phyloP scores from a whole-genome alignment of 148 eudicot species.

The Spergularia marina region DNA sequence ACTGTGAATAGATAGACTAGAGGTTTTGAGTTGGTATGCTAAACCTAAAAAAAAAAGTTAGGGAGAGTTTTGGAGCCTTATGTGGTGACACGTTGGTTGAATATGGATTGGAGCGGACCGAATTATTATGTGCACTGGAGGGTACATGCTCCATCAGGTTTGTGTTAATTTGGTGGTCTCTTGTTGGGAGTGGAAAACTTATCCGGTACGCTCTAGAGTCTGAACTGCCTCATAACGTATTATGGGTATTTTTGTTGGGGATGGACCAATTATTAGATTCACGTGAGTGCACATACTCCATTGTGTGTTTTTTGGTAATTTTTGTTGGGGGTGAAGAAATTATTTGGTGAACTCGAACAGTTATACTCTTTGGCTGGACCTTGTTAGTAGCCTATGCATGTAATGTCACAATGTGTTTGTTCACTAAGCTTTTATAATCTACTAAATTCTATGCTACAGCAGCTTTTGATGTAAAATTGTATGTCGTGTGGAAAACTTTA shows the following conservation, averaged over 20 bases:
- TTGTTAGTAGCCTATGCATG: neutral
- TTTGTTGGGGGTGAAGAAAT: neutral
- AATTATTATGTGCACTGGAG: conserved; percentile 5
- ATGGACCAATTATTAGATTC: neutral
- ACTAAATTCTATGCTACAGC: neutral
- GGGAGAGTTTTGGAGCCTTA: too few relatives aligned
- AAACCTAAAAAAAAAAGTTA: too few relatives aligned
- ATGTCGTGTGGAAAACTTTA: neutral
- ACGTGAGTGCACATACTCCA: neutral
- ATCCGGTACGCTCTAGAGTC: too few relatives aligned
- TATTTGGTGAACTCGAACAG: neutral
- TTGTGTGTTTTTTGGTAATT: neutral
- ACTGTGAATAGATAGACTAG: too few relatives aligned
- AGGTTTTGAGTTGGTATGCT: too few relatives aligned
- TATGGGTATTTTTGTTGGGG: too few relatives aligned
- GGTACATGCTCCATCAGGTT: neutral
- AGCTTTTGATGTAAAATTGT: neutral
- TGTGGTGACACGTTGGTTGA: too few relatives aligned
- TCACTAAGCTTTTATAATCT: neutral
- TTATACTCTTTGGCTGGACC: neutral
- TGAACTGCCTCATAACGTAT: too few relatives aligned
- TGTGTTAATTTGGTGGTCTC: neutral
- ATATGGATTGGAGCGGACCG: too few relatives aligned
- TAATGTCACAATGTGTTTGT: neutral
- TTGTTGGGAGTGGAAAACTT: neutral